Evolutionary conservation across 1,284 basidiomycete species (phyloP).

Genomic region (Ganoderma lingzhi): DNA sequence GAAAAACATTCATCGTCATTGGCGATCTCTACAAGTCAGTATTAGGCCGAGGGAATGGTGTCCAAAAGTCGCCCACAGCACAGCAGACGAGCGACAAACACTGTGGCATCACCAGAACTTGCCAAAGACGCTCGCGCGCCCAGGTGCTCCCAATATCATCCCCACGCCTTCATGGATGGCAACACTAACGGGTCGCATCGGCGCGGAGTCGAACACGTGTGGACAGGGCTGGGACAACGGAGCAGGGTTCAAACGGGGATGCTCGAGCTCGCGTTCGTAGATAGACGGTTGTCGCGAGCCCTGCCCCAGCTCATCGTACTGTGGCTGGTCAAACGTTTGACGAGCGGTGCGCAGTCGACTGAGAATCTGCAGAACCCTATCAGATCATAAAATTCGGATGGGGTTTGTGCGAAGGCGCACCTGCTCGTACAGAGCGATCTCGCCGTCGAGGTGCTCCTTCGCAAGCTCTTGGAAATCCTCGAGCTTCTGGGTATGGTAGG

Average conservation of each 20-base stretch:
- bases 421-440: slow-evolving; percentile 80
- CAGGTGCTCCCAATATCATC: slow-evolving; percentile 59
- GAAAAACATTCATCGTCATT: background rate
- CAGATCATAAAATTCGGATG: background rate
- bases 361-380: slow-evolving; percentile 52
- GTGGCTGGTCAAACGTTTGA: slow-evolving; percentile 55
- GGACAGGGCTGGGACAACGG: slow-evolving; percentile 76
- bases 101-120: slow-evolving; percentile 60
- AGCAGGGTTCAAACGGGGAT: slow-evolving; percentile 55
- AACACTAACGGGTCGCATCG: slow-evolving; percentile 78
- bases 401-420: slow-evolving; percentile 40
- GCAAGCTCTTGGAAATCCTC: slow-evolving; percentile 71
- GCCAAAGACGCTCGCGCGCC: slow-evolving; percentile 67
- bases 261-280: slow-evolving; percentile 75
- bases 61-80: background rate
- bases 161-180: slow-evolving; percentile 77
- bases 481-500: slow-evolving; percentile 76
- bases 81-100: background rate
- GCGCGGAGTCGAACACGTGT: slow-evolving; percentile 78
- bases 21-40: slow-evolving; percentile 1
- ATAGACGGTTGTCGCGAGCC: slow-evolving; percentile 70
- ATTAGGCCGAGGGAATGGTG: background rate
- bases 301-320: slow-evolving; percentile 52
- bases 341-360: slow-evolving; percentile 63
- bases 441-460: slow-evolving; percentile 77